phyloP scores from a whole-genome alignment of 2,329 filamentous ascomycete species.

The Colletotrichum noveboracense region DNA sequence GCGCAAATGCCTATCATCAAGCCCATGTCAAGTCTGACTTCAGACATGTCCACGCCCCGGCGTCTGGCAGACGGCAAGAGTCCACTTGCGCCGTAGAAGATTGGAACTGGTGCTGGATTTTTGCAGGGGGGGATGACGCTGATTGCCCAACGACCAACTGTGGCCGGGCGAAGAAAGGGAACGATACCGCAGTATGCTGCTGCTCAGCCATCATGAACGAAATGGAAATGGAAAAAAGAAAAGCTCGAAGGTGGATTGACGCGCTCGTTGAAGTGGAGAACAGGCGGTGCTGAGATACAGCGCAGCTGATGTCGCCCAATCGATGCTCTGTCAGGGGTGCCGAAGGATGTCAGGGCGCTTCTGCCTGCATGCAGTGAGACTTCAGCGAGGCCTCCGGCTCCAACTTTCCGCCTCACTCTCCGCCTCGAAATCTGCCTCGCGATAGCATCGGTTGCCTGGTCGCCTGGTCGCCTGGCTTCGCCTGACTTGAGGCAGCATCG shows the following conservation, averaged over 20 bases:
- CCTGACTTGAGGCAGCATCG: neutral
- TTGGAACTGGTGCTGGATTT: neutral
- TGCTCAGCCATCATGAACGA: neutral
- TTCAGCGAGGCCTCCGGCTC: neutral
- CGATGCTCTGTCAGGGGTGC: neutral
- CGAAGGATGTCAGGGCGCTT: neutral
- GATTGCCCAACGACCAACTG: neutral
- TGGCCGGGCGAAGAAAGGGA: neutral
- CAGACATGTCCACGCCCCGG: neutral
- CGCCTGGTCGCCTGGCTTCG: neutral
- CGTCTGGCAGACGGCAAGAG: neutral
- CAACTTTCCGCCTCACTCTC: slow-evolving; percentile 18
- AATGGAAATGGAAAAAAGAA: neutral
- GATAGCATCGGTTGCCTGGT: neutral
- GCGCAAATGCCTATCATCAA: neutral
- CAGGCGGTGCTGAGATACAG: neutral
- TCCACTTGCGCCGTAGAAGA: neutral
- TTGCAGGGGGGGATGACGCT: neutral
- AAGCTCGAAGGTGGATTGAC: neutral
- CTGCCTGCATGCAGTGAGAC: neutral
- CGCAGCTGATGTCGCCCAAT: neutral
- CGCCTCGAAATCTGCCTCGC: neutral
- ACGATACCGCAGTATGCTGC: neutral
- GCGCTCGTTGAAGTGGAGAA: neutral
- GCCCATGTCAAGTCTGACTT: neutral